Evolutionary conservation across 176 grass and related monocot species (phyloP).

Genomic region (Cenchrus fungigraminus): DNA sequence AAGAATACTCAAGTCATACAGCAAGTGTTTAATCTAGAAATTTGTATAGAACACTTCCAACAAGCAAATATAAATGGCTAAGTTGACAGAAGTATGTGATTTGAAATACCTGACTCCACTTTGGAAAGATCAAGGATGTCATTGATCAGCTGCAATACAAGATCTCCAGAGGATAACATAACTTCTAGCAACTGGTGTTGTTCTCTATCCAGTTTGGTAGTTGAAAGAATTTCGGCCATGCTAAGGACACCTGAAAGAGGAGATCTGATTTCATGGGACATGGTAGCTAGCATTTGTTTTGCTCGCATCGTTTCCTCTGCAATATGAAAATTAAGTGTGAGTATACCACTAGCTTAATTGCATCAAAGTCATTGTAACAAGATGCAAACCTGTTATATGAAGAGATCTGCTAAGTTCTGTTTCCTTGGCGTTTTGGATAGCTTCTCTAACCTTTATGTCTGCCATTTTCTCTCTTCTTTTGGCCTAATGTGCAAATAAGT

Average conservation of each 20-base stretch:
- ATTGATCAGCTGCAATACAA: constrained; percentile 93
- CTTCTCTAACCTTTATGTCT: constrained; percentile 74
- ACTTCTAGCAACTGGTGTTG: constrained; percentile 89
- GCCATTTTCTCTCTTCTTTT: constrained; percentile 83
- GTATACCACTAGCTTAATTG: constrained; percentile 9
- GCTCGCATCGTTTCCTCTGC: constrained; percentile 97
- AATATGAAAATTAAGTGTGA: constrained; percentile 36
- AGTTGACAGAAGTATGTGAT: constrained; percentile 11
- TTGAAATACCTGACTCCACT: constrained; percentile 87
- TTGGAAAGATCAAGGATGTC: constrained; percentile 99
- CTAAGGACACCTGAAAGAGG: constrained; percentile 91
- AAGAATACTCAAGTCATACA: constrained; percentile 4
- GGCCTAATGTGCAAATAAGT: constrained; percentile 52
- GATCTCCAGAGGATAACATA: constrained; percentile 97
- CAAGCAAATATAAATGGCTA: constrained; percentile 23
- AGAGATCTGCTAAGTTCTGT: constrained; percentile 88
- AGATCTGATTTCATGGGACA: constrained; percentile 99
- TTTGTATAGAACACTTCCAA: constrained; percentile 24
- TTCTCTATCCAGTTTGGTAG: constrained; percentile 75
- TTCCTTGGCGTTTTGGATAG: constrained; percentile 95
- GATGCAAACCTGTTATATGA: constrained; percentile 78
- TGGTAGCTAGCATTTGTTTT: constrained; percentile 96
- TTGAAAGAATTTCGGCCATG: constrained; percentile 90
- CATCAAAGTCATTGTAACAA: constrained; percentile 24
- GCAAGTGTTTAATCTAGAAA: constrained; percentile 14